Base-by-base conservation (phyloP, 495 filamentous ascomycete genomes). In the Annulohypoxylon bovei region DNA sequence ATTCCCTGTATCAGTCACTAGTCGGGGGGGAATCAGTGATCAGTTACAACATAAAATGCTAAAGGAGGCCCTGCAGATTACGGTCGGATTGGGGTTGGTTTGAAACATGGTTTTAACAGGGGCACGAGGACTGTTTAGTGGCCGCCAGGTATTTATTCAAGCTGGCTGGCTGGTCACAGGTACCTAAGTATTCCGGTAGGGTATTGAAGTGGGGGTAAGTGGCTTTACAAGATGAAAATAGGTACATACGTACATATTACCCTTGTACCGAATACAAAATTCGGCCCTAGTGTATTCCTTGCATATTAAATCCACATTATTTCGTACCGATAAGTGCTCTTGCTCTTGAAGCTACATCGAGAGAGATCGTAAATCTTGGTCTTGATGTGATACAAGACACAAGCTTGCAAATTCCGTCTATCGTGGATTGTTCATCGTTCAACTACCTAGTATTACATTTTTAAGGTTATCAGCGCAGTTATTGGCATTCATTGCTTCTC, bases 31-130 rank as follows among this genome's bases (percentile, higher is more conserved):
- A 14, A 47, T 68, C 32, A 42, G 28, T 61, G 70, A 66, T 65
- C 62, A 54, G 66, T 61, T 70, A 64, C 54, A 44, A 22, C 32
- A 66, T 52, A 62, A 62, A 68, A 65, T 56, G 66, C 56, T 50
- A 65, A 68, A 68, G 65, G 59, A 65, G 70, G 65, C 65, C 65
- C 32, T 68, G 70, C 61, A 69, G 70, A 73, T 73, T 69, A 57
- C 55, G 46, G 56, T 70, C 70, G 35, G 53, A 70, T 73, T 68
- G 60, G 62, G 70, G 53, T 68, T 73, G 70, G 70, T 47, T 58
- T 73, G 70, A 73, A 73, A 73, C 70, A 73, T 55, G 33, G 28
- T 60, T 59, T 52, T 67, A 39, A 55, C 60, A 70, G 6, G 55
- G 60, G 65, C 35, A 18, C 18, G 57, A 49, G 28, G 22, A 30